A percentile compares a stretch with the other conserved stretches of the same genome.
Conservation (phyloP, 2,329 filamentous ascomycete species). For the Alternaria solani region DNA sequence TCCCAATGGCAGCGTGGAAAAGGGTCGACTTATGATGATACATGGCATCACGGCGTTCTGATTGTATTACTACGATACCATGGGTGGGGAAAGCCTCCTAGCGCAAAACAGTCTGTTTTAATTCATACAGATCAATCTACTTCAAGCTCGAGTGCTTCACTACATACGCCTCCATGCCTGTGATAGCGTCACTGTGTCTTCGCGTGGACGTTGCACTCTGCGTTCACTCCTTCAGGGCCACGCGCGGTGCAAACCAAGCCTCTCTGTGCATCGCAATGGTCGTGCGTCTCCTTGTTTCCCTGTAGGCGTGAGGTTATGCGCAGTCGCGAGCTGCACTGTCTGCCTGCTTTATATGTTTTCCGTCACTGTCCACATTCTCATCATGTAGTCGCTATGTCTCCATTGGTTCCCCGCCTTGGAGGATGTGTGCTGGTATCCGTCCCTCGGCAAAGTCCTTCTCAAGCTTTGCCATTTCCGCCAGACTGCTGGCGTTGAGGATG, state of each 20-base stretch:
- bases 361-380: not conserved
- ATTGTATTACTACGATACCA: slow-evolving; percentile 34
- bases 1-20: not conserved
- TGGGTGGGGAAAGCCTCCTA: slow-evolving; percentile 18
- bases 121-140: slow-evolving; percentile 13
- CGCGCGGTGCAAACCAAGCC: not conserved
- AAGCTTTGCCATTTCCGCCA: slow-evolving; percentile 87
- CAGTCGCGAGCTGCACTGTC: not conserved
- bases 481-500: slow-evolving; percentile 85
- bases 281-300: not conserved
- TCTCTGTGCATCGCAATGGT: not conserved
- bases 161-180: not conserved
- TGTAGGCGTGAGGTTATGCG: not conserved
- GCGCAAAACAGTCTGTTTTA: slow-evolving; percentile 16
- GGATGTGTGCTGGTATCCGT: slow-evolving; percentile 67
- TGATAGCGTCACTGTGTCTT: not conserved
- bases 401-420: slow-evolving; percentile 41
- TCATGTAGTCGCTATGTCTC: slow-evolving; percentile 29
- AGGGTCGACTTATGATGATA: not conserved
- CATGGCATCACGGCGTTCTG: slow-evolving; percentile 28
- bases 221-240: not conserved
- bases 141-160: not conserved
- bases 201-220: not conserved
- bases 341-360: not conserved
- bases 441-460: slow-evolving; percentile 95